Conservation (phyloP, 345 rosid genomes). For the Bruguiera sexangula region DNA sequence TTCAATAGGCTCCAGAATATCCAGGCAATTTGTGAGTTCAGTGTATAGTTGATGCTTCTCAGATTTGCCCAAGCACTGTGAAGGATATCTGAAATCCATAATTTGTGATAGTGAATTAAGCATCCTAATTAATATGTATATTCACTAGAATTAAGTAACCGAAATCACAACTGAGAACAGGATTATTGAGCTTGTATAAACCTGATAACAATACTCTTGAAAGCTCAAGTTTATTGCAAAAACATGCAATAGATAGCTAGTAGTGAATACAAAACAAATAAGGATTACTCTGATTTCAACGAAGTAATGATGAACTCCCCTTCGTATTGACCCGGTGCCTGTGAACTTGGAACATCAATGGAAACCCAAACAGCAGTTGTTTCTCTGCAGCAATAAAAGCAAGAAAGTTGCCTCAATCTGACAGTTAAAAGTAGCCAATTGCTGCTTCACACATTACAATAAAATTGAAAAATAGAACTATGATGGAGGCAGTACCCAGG, state of each 20-base stretch:
- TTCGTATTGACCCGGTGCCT: slow-evolving; percentile 86
- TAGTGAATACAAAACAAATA: slow-evolving; percentile 10
- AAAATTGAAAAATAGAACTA: slow-evolving; percentile 6
- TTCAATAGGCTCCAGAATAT: slow-evolving; percentile 63
- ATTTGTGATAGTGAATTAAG: background rate
- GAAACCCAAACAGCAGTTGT: slow-evolving; percentile 86
- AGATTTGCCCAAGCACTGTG: slow-evolving; percentile 44
- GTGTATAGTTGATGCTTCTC: slow-evolving; percentile 61
- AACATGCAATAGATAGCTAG: slow-evolving; percentile 2
- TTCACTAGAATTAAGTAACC: slow-evolving; percentile 5
- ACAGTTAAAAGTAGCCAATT: slow-evolving; percentile 9
- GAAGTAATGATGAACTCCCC: slow-evolving; percentile 84
- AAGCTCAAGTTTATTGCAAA: background rate
- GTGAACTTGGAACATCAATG: slow-evolving; percentile 78
- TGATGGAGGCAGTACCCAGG: slow-evolving; percentile 62
- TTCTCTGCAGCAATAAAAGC: slow-evolving; percentile 53
- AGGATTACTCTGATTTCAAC: slow-evolving; percentile 54
- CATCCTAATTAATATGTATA: background rate
- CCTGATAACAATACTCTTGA: background rate
- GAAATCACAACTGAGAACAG: background rate
- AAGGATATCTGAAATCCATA: slow-evolving; percentile 37
- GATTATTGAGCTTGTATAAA: background rate
- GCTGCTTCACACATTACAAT: slow-evolving; percentile 4
- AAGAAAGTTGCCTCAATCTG: slow-evolving; percentile 19
- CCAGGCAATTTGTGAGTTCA: slow-evolving; percentile 69